A percentile compares a stretch with the other conserved stretches of the same genome.
Evolutionary conservation across 2,329 filamentous ascomycete species (phyloP).

Genomic region (Colletotrichum salicis): DNA sequence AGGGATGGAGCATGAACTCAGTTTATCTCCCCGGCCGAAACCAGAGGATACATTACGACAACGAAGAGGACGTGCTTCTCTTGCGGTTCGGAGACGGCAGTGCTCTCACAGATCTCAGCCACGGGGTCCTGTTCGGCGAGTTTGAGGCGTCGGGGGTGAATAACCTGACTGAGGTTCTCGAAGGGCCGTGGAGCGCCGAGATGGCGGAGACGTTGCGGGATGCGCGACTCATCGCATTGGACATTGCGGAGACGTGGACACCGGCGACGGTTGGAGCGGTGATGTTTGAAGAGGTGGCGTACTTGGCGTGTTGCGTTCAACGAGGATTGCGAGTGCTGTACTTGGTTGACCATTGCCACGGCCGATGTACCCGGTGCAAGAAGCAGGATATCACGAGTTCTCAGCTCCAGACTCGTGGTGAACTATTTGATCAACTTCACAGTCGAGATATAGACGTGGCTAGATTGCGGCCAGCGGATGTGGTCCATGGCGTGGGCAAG

Average conservation of each 20-base stretch:
- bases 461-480: constrained; percentile 39
- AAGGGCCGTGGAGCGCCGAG: constrained; percentile 44
- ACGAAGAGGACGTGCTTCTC: constrained; percentile 42
- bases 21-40: constrained; percentile 41
- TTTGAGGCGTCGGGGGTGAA: constrained; percentile 21
- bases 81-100: constrained; percentile 40
- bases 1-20: constrained; percentile 32
- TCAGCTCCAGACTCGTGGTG: constrained; percentile 36
- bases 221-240: constrained; percentile 42
- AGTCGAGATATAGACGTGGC: constrained; percentile 33
- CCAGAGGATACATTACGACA: constrained; percentile 39
- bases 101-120: constrained; percentile 12
- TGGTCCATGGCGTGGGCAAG: constrained; percentile 44
- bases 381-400: constrained; percentile 23
- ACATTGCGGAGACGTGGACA: constrained; percentile 42
- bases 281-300: constrained; percentile 42
- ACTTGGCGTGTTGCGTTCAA: constrained; percentile 44
- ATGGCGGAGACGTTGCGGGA: constrained; percentile 40
- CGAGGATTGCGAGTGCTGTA: constrained; percentile 44
- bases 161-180: constrained; percentile 37
- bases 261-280: constrained; percentile 32
- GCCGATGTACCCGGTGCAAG: constrained; percentile 40
- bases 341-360: constrained; percentile 43
- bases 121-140: constrained; percentile 25
- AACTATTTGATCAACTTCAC: constrained; percentile 40